Evolutionary conservation across 2,329 filamentous ascomycete species (phyloP), one percentile per base, ranked within the genome.

Genomic region (Clarireedia hainanense): DNA sequence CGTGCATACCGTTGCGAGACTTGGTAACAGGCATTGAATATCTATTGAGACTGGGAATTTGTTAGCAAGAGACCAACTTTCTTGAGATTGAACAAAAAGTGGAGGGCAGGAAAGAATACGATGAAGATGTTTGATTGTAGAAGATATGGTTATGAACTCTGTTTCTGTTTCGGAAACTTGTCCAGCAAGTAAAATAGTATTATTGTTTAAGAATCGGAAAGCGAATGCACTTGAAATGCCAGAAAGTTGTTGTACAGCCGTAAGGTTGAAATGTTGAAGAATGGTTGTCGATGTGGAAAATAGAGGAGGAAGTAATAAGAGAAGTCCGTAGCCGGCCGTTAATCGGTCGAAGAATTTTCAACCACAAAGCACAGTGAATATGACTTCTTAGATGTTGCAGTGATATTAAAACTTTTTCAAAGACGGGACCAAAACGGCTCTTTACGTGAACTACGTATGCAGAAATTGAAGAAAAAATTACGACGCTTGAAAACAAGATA

Each of bases 11-110:
- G 62, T 78, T 83, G 62, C 86, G 81, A 62, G 84, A 82, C 58
- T 80, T 80, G 48, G 87, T 89, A 51, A 92, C 88, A 34, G 92
- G 92, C 88, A 96, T 91, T 4, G 92, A 96, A 72, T 95, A 95
- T 61, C 92, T 87, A 70, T 96, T 95, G 58, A 86, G 78, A 63
- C 89, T 95, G 64, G 64, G 61, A 56, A 60, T 58, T n/a, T 60
- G 58, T 65, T 57, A 60, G 58, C 54, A 54, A 60, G 47, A 48
- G 55, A 26, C 50, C 54, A 34, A 52, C 57, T 50, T 57, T 39
- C 27, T 26, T 17, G n/a, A 39, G 27, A 40, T 30, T 15, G 47
- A 30, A 43, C 20, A 37, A 55, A 40, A 45, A 23, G 23, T 46
- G 12, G 20, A 50, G 15, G 43, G 20, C 14, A 17, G 50, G 23